Evolutionary conservation across 2,329 filamentous ascomycete genomes (phyloP), one percentile per base, ranked within the genome.

Genomic region (Botrytis galanthina): DNA sequence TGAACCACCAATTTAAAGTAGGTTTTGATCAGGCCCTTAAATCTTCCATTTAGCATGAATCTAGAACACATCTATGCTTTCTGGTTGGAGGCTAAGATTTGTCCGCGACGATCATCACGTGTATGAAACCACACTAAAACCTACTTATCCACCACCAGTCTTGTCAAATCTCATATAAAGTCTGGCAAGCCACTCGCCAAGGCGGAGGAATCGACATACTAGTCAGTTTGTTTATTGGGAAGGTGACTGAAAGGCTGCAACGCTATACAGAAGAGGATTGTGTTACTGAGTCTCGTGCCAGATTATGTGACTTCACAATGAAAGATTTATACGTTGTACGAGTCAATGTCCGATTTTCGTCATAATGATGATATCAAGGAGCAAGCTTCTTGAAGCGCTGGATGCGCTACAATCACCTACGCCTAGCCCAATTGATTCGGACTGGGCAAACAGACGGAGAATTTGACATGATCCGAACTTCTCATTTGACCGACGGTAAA

Each of bases 1-100:
- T 32, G 69, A 60, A 64, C 59, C 32, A 35, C 18, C 26, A 63
- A 63, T 51, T 29, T 62, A 7, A 51, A 66, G 37, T 16, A 68
- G 35, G 14, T 42, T 64, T 64, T 18, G 14, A 35, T 26, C 22
- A 46, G 39, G 10, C 12, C 42, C 32, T 51, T 39, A 14, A 68
- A 57, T 68, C 26, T 68, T 68, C 35, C 48, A 42, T 68, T 68
- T 68, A 42, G 59, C 32, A 64, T 62, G 29, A 64, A 71, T 64
- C 54, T 54, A 64, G 42, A 71, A 39, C 46, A 29, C 18, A 29
- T 44, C n/a, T 35, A 29, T 37, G 57, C 32, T 26, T 37, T 70
- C 68, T 63, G 68, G 42, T 70, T 70, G 68, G 68, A 63, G 69
- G 69, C 26, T 3, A n/a, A 22, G 35, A 39, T 48, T 71, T 64